These are phyloP conservation scores for Neurospora sp. DNA, from an alignment of 495 filamentous ascomycete species.

Conservation along the genomic window DNA sequence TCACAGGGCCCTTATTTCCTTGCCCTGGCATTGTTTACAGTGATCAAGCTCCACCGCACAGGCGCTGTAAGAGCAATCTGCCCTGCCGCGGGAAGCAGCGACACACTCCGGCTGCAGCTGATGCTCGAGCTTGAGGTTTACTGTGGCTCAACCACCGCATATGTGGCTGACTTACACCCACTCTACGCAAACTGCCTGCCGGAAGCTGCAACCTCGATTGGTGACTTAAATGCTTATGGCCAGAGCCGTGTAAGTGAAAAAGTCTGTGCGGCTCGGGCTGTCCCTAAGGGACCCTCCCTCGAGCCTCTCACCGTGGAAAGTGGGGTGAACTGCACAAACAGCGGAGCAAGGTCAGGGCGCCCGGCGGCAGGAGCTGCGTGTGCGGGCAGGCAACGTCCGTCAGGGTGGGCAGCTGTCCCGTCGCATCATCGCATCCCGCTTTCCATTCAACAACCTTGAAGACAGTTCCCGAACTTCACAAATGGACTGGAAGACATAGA, in stretches of 20 bases:
- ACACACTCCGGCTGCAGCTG: not conserved
- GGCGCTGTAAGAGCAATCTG: not conserved
- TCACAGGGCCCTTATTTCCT: not conserved
- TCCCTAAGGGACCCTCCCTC: not conserved
- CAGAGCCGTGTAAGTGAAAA: not conserved
- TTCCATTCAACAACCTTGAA: not conserved
- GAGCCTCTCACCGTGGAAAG: not conserved
- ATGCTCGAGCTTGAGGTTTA: not conserved
- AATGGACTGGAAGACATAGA: slow-evolving; percentile 7
- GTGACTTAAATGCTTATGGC: not conserved
- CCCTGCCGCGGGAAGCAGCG: not conserved
- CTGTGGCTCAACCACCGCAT: not conserved
- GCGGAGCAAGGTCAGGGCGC: not conserved
- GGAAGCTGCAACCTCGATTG: not conserved
- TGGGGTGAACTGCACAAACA: not conserved
- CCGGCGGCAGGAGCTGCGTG: not conserved
- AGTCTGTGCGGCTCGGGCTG: too few species aligned
- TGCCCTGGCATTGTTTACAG: not conserved
- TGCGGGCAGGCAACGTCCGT: not conserved
- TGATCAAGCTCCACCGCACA: not conserved
- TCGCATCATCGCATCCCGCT: not conserved
- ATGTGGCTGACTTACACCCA: not conserved
- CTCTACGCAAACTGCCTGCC: not conserved
- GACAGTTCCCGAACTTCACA: not conserved
- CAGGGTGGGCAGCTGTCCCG: not conserved